Conservation (phyloP, 148 eudicot genomes). For the Dysphania ambrosioides region DNA sequence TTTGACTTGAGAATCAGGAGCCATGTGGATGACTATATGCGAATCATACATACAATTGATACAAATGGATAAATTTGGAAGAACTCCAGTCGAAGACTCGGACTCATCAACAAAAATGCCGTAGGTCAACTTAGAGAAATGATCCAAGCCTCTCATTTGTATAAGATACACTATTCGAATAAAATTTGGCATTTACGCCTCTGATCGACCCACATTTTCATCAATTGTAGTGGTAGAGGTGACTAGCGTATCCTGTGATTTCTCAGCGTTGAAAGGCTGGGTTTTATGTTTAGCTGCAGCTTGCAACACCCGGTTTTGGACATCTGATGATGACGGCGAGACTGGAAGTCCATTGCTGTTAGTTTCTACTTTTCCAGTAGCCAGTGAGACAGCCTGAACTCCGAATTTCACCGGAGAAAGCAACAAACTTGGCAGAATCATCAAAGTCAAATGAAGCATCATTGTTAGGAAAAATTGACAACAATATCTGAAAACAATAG, state of each 20-base stretch:
- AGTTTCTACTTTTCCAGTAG: slow-evolving; percentile 64
- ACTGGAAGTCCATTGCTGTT: slow-evolving; percentile 74
- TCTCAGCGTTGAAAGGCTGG: slow-evolving; percentile 65
- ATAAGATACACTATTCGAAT: not conserved
- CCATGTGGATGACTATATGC: not conserved
- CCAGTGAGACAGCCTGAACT: slow-evolving; percentile 75
- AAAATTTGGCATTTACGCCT: slow-evolving; percentile 28
- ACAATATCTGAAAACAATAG: not conserved
- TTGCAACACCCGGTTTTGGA: slow-evolving; percentile 85
- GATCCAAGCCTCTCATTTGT: not conserved
- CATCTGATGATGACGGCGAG: slow-evolving; percentile 81
- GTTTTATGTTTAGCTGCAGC: slow-evolving; percentile 99
- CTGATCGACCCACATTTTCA: slow-evolving; percentile 56
- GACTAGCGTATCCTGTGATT: slow-evolving; percentile 32
- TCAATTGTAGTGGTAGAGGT: slow-evolving; percentile 18
- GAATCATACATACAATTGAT: not conserved
- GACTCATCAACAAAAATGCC: too few species aligned
- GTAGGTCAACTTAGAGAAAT: too few species aligned
- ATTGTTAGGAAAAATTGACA: not conserved
- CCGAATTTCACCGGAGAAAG: slow-evolving; percentile 70
- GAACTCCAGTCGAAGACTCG: not conserved
- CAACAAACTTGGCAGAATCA: slow-evolving; percentile 43
- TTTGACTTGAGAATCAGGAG: not conserved
- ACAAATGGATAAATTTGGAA: not conserved
- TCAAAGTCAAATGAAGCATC: not conserved